These are phyloP conservation scores for Trichoderma guizhouense DNA, from an alignment of 2,329 filamentous ascomycete genomes.

Conservation along the genomic window DNA sequence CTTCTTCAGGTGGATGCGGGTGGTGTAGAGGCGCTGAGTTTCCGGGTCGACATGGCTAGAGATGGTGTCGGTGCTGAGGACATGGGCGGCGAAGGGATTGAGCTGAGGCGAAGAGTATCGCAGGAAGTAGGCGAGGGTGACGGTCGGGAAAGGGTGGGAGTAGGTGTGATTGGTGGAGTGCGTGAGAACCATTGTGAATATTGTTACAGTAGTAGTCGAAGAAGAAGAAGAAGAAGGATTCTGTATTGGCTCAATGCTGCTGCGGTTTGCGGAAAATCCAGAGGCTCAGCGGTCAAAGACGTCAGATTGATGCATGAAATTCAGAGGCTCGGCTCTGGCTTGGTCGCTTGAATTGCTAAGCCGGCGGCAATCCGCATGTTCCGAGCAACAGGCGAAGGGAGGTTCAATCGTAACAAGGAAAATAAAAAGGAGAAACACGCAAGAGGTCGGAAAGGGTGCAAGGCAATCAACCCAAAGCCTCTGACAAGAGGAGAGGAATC, in stretches of 20 bases:
- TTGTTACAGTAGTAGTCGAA: constrained; percentile 19
- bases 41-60: constrained; percentile 66
- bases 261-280: constrained; percentile 13
- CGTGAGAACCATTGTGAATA: constrained; percentile 56
- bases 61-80: constrained; percentile 80
- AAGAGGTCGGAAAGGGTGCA: background rate
- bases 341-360: background rate
- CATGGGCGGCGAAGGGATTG: constrained; percentile 79
- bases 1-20: constrained; percentile 77
- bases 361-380: constrained; percentile 7
- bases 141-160: constrained; percentile 77
- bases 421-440: background rate
- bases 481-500: constrained; percentile 20
- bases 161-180: constrained; percentile 69
- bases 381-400: background rate
- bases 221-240: background rate
- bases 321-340: constrained; percentile 12
- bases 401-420: constrained; percentile 1
- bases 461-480: constrained; percentile 18
- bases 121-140: constrained; percentile 85
- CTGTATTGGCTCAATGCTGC: background rate
- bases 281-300: constrained; percentile 24
- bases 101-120: constrained; percentile 69
- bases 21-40: constrained; percentile 74
- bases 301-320: constrained; percentile 25